Evolutionary conservation across 768 basidiomycete genomes (phyloP).

Genomic region (Podaxis rugospora): DNA sequence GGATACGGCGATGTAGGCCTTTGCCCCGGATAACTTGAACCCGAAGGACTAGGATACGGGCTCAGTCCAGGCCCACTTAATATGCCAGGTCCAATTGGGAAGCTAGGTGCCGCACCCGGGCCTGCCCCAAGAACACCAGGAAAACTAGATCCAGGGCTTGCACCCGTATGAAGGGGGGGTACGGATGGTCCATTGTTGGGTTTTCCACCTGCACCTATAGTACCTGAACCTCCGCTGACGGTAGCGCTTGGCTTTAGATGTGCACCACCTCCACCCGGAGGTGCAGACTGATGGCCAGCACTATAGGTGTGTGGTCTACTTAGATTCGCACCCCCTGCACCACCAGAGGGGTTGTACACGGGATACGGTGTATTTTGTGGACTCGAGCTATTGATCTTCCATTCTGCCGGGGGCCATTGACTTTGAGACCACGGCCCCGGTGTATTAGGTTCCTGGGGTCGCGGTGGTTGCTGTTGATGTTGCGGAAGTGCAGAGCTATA

Average conservation of each 20-base stretch:
- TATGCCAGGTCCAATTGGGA: background rate
- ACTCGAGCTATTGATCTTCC: conserved; percentile 24
- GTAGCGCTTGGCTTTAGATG: conserved; percentile 24
- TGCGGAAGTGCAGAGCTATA: background rate
- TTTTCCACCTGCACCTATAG: background rate
- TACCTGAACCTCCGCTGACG: conserved; percentile 11
- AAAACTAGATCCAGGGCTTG: background rate
- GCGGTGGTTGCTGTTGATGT: conserved; percentile 12
- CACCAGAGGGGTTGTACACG: conserved; percentile 12
- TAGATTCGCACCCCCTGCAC: conserved; percentile 27
- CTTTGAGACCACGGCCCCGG: conserved; percentile 22
- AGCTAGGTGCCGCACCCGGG: background rate
- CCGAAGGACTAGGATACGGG: background rate
- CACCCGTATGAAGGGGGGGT: conserved; percentile 8
- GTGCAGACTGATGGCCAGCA: conserved; percentile 15
- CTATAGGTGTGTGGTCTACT: conserved; percentile 27
- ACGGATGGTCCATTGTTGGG: background rate
- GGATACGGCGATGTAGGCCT: conserved; percentile 1
- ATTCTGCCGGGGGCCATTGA: conserved; percentile 42
- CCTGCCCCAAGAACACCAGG: background rate
- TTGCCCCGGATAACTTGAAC: conserved; percentile 1
- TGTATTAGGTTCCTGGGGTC: conserved; percentile 13
- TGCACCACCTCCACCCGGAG: conserved; percentile 11
- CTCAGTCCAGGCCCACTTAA: background rate
- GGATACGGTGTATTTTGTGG: conserved; percentile 12